These are phyloP conservation scores for Sordaria brevicollis DNA, from an alignment of 495 filamentous ascomycete genomes.

Conservation along the genomic window DNA sequence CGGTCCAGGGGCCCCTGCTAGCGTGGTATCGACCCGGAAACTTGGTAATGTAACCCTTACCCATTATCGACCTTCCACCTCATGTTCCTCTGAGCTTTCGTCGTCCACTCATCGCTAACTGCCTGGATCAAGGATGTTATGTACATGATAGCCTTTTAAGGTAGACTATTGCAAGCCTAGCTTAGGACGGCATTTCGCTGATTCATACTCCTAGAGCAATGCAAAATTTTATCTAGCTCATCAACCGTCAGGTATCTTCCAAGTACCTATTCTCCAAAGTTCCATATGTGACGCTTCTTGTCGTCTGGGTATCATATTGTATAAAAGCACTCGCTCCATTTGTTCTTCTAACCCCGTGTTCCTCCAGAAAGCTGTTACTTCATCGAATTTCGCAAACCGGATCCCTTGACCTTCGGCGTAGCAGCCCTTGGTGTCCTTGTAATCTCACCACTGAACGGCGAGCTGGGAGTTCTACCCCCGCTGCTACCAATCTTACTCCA, in stretches of 20 bases:
- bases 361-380: too few species aligned
- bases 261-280: neutral
- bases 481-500: conserved; percentile 55
- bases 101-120: neutral
- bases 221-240: neutral
- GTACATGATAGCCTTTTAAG: neutral
- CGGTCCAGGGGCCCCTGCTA: conserved; percentile 5
- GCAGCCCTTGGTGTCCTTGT: conserved; percentile 21
- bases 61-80: neutral
- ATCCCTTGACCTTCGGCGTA: conserved; percentile 15
- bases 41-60: conserved; percentile 1
- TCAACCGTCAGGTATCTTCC: neutral
- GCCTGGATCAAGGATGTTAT: neutral
- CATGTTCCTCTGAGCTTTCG: neutral
- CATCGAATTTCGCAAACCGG: conserved; percentile 12
- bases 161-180: neutral
- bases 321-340: neutral
- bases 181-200: neutral
- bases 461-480: conserved; percentile 37
- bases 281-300: neutral
- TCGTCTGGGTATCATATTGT: conserved; percentile 9
- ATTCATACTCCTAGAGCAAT: neutral
- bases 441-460: conserved; percentile 32
- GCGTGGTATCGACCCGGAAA: conserved; percentile 9
- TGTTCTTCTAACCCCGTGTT: neutral